These are phyloP conservation scores for Entamoeba dispar DNA, from an alignment of 208 protist species.

Conservation along the genomic window DNA sequence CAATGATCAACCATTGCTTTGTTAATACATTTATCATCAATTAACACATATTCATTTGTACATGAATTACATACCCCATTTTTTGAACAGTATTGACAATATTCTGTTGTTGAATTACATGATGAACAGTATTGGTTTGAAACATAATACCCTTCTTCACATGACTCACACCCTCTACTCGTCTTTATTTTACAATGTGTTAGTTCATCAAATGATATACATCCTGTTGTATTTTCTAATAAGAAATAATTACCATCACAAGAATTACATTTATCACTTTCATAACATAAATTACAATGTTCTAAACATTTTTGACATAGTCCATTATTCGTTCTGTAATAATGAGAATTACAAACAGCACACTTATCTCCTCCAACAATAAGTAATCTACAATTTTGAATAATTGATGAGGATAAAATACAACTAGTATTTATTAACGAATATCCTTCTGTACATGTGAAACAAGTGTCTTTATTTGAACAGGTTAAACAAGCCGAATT, in stretches of 20 bases:
- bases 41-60: neutral
- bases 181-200: neutral
- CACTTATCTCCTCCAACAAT: too few species aligned
- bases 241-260: neutral
- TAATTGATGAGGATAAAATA: too few species aligned
- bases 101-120: too few species aligned
- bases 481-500: too few species aligned
- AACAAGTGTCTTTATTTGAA: too few species aligned
- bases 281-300: neutral
- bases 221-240: neutral
- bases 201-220: neutral
- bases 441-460: too few species aligned
- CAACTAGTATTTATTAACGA: too few species aligned
- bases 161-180: neutral
- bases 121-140: too few species aligned
- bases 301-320: neutral
- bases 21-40: neutral
- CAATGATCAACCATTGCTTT: neutral
- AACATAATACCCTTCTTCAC: neutral
- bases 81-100: too few species aligned
- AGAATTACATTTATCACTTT: neutral
- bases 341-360: too few species aligned
- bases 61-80: neutral
- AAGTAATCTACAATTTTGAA: too few species aligned
- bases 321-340: too few species aligned